phyloP scores from a whole-genome alignment of 257 asterid genomes.

The Petrea volubilis region DNA sequence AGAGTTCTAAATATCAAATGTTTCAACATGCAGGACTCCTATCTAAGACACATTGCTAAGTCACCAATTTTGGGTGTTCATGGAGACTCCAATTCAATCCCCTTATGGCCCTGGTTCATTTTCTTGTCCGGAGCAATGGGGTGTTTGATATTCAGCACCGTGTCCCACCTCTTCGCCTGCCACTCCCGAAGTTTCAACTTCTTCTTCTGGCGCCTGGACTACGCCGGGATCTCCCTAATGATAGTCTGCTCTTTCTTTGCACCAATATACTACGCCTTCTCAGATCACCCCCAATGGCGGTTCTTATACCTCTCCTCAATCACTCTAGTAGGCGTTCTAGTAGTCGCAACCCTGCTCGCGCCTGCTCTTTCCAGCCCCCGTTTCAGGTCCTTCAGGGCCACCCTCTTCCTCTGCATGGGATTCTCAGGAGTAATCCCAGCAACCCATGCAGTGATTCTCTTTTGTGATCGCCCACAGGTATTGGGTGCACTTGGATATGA shows the following conservation, averaged over 20 bases:
- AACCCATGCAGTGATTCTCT: slow-evolving; percentile 60
- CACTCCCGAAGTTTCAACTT: slow-evolving; percentile 69
- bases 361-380: slow-evolving; percentile 61
- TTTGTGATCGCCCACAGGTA: slow-evolving; percentile 53
- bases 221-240: slow-evolving; percentile 85
- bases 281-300: slow-evolving; percentile 58
- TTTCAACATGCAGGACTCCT: slow-evolving; percentile 48
- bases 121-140: slow-evolving; percentile 85
- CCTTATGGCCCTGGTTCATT: slow-evolving; percentile 92
- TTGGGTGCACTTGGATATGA: slow-evolving; percentile 66
- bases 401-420: slow-evolving; percentile 84
- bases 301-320: slow-evolving; percentile 63
- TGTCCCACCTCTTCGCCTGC: slow-evolving; percentile 88
- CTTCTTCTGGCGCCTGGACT: slow-evolving; percentile 97
- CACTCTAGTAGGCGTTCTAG: slow-evolving; percentile 55
- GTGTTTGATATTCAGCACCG: slow-evolving; percentile 71
- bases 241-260: slow-evolving; percentile 83
- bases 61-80: slow-evolving; percentile 34
- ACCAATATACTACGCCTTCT: slow-evolving; percentile 77
- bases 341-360: slow-evolving; percentile 61
- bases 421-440: slow-evolving; percentile 89
- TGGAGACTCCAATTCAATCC: slow-evolving; percentile 36
- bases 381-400: slow-evolving; percentile 67
- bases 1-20: neutral
- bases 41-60: slow-evolving; percentile 36